A percentile compares a stretch with the other conserved stretches of the same genome.
phyloP scores from a whole-genome alignment of 352 stramenopile species.

The Phytophthora melonis region DNA sequence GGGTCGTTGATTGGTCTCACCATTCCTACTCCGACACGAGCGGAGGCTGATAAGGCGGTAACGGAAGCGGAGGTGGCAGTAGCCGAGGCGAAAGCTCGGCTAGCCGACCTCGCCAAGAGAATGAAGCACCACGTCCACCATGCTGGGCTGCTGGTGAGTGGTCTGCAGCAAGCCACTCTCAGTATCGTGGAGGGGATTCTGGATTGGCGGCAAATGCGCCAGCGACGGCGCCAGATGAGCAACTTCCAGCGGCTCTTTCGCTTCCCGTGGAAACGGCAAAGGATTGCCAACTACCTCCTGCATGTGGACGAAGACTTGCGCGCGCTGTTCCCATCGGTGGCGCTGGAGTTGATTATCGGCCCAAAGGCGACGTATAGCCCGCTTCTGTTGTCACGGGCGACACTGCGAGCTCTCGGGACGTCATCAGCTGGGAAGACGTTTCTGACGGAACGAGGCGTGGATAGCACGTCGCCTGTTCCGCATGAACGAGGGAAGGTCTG shows the following conservation, averaged over 20 bases:
- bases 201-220: slow-evolving; percentile 50
- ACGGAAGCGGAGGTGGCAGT: slow-evolving; percentile 20
- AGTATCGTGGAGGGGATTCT: slow-evolving; percentile 52
- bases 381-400: slow-evolving; percentile 44
- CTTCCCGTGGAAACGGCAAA: slow-evolving; percentile 52
- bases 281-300: slow-evolving; percentile 58
- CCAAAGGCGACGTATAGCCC: slow-evolving; percentile 50
- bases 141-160: slow-evolving; percentile 37
- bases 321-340: slow-evolving; percentile 49
- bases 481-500: not conserved
- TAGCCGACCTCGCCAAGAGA: slow-evolving; percentile 34
- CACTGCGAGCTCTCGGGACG: slow-evolving; percentile 30
- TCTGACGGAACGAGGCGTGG: slow-evolving; percentile 45
- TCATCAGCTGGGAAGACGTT: slow-evolving; percentile 55
- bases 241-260: slow-evolving; percentile 58
- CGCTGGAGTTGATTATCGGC: slow-evolving; percentile 46
- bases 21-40: slow-evolving; percentile 10
- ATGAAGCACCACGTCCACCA: slow-evolving; percentile 42
- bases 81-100: slow-evolving; percentile 14
- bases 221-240: slow-evolving; percentile 36
- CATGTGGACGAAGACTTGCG: slow-evolving; percentile 55
- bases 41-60: slow-evolving; percentile 9
- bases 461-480: not conserved
- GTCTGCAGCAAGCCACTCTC: slow-evolving; percentile 45
- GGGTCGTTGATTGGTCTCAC: slow-evolving; percentile 33